phyloP scores from a whole-genome alignment of 192 early-diverging fungal genomes.

The Mortierella alpina region DNA sequence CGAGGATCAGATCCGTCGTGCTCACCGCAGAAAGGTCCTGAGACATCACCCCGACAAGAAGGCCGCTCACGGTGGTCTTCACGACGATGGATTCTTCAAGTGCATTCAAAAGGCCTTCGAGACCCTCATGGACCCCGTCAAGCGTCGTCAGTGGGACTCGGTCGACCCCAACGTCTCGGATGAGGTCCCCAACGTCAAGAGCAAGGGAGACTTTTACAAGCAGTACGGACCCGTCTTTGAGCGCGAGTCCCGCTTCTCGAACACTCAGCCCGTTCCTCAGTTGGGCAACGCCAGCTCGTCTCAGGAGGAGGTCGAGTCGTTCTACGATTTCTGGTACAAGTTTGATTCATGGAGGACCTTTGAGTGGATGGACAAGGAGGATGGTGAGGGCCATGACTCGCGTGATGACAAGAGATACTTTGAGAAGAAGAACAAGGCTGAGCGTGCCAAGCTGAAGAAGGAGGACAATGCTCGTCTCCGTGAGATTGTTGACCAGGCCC shows the following conservation, averaged over 20 bases:
- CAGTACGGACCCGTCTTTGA: constrained; percentile 81
- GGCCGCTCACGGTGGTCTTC: constrained; percentile 75
- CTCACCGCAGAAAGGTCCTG: constrained; percentile 92
- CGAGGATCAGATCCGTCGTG: constrained; percentile 93
- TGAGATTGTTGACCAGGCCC: constrained; percentile 83
- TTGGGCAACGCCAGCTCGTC: constrained; percentile 76
- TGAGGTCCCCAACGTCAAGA: constrained; percentile 76
- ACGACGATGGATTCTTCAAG: constrained; percentile 99
- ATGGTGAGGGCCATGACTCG: constrained; percentile 85
- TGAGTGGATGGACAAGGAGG: constrained; percentile 98
- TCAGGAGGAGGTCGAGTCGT: constrained; percentile 79
- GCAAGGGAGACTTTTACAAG: constrained; percentile 88
- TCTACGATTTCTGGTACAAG: constrained; percentile 87
- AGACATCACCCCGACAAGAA: constrained; percentile 99
- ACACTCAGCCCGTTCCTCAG: constrained; percentile 82
- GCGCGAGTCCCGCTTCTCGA: constrained; percentile 94
- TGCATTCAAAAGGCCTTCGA: constrained; percentile 96
- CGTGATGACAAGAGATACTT: constrained; percentile 97
- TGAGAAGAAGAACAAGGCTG: constrained; percentile 95
- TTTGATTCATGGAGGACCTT: constrained; percentile 99
- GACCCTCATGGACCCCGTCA: constrained; percentile 87
- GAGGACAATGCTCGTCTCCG: constrained; percentile 93
- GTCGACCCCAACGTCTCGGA: constrained; percentile 89
- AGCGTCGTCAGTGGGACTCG: constrained; percentile 96
- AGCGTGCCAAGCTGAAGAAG: constrained; percentile 94